A percentile compares a stretch with the other conserved stretches of the same genome.
Conservation (phyloP, 2,329 filamentous ascomycete species). For the Lecanoromycetidae sp. region DNA sequence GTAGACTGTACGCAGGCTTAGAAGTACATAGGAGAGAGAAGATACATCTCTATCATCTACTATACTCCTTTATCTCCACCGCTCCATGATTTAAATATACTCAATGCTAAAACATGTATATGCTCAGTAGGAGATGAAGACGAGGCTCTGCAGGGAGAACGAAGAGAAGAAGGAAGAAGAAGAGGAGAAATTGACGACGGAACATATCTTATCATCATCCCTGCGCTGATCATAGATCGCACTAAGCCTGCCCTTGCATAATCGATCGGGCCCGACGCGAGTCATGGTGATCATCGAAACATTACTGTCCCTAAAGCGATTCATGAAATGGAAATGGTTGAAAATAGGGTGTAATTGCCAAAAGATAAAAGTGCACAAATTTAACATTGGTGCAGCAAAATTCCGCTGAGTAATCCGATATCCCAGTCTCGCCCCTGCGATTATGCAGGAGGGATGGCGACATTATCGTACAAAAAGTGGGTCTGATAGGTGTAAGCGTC, state of each 20-base stretch:
- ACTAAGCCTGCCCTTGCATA: slow-evolving; percentile 2
- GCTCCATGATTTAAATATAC: too few species aligned
- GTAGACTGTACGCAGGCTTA: too few species aligned
- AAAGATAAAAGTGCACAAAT: background rate
- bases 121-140: too few species aligned
- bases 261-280: background rate
- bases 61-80: too few species aligned
- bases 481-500: background rate
- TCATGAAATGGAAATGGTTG: too few species aligned
- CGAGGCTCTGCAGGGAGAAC: too few species aligned
- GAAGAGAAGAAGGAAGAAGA: background rate
- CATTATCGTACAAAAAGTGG: slow-evolving; percentile 5
- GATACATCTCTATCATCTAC: too few species aligned
- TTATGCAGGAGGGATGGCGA: background rate
- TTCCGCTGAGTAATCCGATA: background rate
- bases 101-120: too few species aligned
- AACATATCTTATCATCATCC: background rate
- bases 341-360: background rate
- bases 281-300: background rate
- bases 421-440: background rate
- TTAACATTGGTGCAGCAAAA: background rate
- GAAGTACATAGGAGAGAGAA: too few species aligned
- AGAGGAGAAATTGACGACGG: background rate
- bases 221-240: background rate
- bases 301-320: background rate